These are phyloP conservation scores for Aspergillus quadrilineatus DNA, from an alignment of 2,329 filamentous ascomycete genomes.

Conservation along the genomic window DNA sequence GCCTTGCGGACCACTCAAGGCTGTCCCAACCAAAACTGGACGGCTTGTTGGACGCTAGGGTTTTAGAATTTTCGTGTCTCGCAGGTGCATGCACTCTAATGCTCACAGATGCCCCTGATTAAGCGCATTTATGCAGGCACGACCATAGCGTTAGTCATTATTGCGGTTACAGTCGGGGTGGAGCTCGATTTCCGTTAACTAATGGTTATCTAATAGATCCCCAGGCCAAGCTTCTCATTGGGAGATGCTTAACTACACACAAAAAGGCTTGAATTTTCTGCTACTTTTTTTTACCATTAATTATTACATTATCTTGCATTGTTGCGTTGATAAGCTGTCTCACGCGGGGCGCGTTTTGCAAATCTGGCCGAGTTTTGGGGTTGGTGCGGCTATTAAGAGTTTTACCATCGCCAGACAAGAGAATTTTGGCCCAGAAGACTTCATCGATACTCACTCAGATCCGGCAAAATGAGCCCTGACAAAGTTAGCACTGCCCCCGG, in stretches of 20 bases:
- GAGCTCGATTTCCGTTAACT: neutral
- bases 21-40: no score
- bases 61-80: no score
- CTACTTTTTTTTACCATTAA: neutral
- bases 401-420: neutral
- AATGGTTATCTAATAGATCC: neutral
- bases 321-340: neutral
- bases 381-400: neutral
- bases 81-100: no score
- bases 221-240: neutral
- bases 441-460: neutral
- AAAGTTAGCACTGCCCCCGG: neutral
- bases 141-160: no score
- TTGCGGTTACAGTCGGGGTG: constrained; percentile 5
- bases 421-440: neutral
- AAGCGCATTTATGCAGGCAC: no score
- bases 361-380: neutral
- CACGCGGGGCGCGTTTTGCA: neutral
- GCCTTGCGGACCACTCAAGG: no score
- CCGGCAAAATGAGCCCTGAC: neutral
- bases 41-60: no score
- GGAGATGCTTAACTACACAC: neutral
- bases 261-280: neutral
- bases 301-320: neutral
- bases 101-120: no score